These are phyloP conservation scores for Micractinium conductrix DNA, from an alignment of 139 green algal species.

Conservation along the genomic window DNA sequence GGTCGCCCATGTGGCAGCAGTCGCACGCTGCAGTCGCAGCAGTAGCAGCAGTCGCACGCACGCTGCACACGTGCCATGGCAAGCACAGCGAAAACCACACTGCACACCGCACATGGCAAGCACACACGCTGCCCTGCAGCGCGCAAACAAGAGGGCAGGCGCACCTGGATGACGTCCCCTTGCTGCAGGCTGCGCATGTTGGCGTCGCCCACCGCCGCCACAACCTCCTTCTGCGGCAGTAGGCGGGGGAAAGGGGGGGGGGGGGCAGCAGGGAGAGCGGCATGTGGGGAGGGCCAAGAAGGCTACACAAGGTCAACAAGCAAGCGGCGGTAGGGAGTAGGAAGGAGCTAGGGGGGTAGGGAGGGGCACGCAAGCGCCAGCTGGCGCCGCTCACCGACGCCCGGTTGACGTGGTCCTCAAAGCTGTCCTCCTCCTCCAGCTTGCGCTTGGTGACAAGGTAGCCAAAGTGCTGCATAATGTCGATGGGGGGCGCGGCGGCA, in stretches of 20 bases:
- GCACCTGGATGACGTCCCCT: slow-evolving; percentile 94
- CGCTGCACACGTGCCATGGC: background rate
- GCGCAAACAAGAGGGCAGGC: background rate
- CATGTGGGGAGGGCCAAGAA: too few species aligned
- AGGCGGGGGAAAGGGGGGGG: background rate
- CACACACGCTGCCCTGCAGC: background rate
- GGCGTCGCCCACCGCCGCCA: slow-evolving; percentile 81
- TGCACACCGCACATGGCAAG: background rate
- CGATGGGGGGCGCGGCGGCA: slow-evolving; percentile 46
- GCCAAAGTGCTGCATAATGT: slow-evolving; percentile 85
- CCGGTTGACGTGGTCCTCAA: background rate
- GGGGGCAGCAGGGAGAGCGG: background rate
- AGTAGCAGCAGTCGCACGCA: slow-evolving; percentile 48
- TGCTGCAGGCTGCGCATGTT: slow-evolving; percentile 95
- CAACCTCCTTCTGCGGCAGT: slow-evolving; percentile 25
- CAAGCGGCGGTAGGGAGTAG: background rate
- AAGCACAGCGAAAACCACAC: background rate
- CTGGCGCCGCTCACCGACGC: slow-evolving; percentile 42
- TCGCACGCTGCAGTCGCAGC: too few species aligned
- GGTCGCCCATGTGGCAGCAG: too few species aligned
- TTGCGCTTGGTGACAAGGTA: slow-evolving; percentile 97
- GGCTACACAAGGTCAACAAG: too few species aligned
- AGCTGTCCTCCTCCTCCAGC: slow-evolving; percentile 89
- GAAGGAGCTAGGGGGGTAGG: background rate
- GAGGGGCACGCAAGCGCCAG: background rate